These are phyloP conservation scores for Fusarium pseudoanthophilum DNA, from an alignment of 2,329 filamentous ascomycete genomes.

Conservation along the genomic window DNA sequence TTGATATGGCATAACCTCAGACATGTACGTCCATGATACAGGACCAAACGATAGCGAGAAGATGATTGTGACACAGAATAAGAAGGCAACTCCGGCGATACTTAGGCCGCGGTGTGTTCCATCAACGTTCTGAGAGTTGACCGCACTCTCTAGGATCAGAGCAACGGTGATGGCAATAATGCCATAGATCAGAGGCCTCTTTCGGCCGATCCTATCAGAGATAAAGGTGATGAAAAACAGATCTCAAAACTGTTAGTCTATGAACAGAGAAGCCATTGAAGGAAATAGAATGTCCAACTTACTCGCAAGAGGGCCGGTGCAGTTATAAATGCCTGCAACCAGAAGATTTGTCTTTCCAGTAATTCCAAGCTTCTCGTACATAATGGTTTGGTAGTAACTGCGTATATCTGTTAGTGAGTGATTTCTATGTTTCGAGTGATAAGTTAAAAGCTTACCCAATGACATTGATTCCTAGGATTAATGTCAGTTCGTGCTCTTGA, in stretches of 20 bases:
- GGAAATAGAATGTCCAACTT: neutral
- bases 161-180: constrained; percentile 66
- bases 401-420: neutral
- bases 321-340: constrained; percentile 70
- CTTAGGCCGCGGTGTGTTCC: constrained; percentile 55
- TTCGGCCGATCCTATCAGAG: constrained; percentile 69
- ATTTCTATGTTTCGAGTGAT: neutral
- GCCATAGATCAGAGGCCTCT: constrained; percentile 73
- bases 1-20: constrained; percentile 71
- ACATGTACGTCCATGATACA: constrained; percentile 68
- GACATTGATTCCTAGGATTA: constrained; percentile 57
- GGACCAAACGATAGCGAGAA: constrained; percentile 66
- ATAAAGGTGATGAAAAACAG: constrained; percentile 67
- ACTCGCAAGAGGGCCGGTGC: constrained; percentile 64
- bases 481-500: neutral
- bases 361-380: constrained; percentile 63
- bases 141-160: constrained; percentile 65
- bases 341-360: constrained; percentile 62
- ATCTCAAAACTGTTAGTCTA: constrained; percentile 47
- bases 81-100: constrained; percentile 68
- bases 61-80: constrained; percentile 64
- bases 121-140: constrained; percentile 62
- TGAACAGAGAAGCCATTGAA: neutral
- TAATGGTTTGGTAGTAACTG: constrained; percentile 61
- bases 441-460: constrained; percentile 52